A percentile compares a stretch with the other conserved stretches of the same genome.
Evolutionary conservation across 768 basidiomycete species (phyloP).

Genomic region (Tricholoma sp.): DNA sequence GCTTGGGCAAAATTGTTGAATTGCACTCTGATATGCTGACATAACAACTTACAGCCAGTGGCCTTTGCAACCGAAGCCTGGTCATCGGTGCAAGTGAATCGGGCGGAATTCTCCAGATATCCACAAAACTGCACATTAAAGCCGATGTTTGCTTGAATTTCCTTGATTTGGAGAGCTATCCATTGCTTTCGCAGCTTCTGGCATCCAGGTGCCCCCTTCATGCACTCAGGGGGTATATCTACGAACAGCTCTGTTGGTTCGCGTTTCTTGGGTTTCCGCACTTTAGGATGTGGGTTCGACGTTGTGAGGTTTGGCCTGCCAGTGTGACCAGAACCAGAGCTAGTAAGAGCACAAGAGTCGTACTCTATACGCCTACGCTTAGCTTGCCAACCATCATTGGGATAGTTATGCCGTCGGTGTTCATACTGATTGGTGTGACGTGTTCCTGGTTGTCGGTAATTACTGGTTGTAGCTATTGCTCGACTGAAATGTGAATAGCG

Average conservation of each 20-base stretch:
- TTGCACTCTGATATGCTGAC: not conserved
- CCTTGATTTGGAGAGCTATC: slow-evolving; percentile 1
- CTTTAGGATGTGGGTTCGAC: not conserved
- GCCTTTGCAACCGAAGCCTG: not conserved
- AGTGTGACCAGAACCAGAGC: not conserved
- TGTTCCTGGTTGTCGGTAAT: not conserved
- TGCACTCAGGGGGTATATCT: slow-evolving; percentile 6
- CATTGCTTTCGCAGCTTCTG: slow-evolving; percentile 3
- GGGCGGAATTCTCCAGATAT: not conserved
- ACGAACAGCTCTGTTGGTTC: slow-evolving; percentile 6
- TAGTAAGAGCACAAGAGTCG: not conserved
- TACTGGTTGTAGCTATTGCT: not conserved
- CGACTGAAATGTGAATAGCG: not conserved
- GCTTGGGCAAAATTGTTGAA: not conserved
- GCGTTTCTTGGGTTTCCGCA: not conserved
- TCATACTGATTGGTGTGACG: not conserved
- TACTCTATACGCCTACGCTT: slow-evolving; percentile 6
- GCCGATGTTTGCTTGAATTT: slow-evolving; percentile 2
- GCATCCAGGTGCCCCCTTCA: slow-evolving; percentile 4
- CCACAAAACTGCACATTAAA: slow-evolving; percentile 2
- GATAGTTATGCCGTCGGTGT: not conserved
- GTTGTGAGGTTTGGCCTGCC: no score
- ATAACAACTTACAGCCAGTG: not conserved
- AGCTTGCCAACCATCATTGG: not conserved
- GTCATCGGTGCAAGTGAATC: slow-evolving; percentile 1